Evolutionary conservation across 2,329 filamentous ascomycete genomes (phyloP).

Genomic region (Triangularia verruculosa): DNA sequence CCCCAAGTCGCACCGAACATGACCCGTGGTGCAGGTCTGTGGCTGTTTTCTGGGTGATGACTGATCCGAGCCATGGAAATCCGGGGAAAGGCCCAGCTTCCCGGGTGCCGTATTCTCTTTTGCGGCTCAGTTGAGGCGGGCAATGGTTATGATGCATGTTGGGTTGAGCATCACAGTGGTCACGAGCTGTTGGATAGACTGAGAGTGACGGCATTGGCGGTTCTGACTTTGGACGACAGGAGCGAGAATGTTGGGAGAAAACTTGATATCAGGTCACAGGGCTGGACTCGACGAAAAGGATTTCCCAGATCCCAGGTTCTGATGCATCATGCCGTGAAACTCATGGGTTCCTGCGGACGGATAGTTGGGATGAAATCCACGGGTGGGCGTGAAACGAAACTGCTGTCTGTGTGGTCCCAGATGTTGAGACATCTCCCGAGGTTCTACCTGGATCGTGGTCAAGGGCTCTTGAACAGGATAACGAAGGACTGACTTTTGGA

Average conservation of each 20-base stretch:
- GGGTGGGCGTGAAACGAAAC: conserved; percentile 7
- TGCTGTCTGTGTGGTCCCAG: conserved; percentile 2
- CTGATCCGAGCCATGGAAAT: not conserved
- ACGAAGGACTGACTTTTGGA: not conserved
- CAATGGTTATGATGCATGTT: not conserved
- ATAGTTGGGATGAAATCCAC: conserved; percentile 9
- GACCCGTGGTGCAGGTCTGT: not conserved
- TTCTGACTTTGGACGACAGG: not conserved
- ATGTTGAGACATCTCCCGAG: conserved; percentile 4
- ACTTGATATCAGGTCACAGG: not conserved
- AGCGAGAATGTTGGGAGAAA: not conserved
- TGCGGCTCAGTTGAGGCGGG: not conserved
- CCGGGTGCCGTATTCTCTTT: conserved; percentile 4
- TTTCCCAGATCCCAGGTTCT: not conserved
- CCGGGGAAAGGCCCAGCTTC: conserved; percentile 1
- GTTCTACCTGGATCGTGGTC: not conserved
- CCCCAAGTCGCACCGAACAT: not conserved
- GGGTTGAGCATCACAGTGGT: not conserved
- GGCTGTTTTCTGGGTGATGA: not conserved
- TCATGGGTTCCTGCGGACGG: not conserved
- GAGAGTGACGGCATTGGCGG: not conserved
- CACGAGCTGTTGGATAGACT: not conserved
- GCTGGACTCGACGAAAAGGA: not conserved
- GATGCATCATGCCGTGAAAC: conserved; percentile 6
- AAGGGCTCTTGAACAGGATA: not conserved